phyloP scores from a whole-genome alignment of 1,284 basidiomycete genomes.

The Ceratobasidium sp. region DNA sequence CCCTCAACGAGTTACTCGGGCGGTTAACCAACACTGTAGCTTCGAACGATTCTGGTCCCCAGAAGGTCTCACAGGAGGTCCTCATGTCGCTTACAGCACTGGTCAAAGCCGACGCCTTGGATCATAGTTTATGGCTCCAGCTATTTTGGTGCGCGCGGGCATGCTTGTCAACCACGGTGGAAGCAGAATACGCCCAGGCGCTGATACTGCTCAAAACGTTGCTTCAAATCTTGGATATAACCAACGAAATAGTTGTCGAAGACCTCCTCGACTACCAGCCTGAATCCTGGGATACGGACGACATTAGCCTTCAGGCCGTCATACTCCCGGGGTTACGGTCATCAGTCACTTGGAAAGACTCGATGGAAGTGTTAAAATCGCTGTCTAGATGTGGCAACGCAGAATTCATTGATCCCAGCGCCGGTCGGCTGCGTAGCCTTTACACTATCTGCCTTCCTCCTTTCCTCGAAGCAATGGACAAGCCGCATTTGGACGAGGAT shows the following conservation, averaged over 20 bases:
- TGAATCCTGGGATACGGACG: conserved; percentile 70
- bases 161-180: conserved; percentile 82
- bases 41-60: conserved; percentile 58
- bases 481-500: conserved; percentile 64
- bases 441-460: conserved; percentile 88
- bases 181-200: conserved; percentile 78
- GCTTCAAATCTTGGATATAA: conserved; percentile 75
- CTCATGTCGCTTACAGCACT: conserved; percentile 78
- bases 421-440: conserved; percentile 79
- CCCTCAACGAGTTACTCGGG: conserved; percentile 82
- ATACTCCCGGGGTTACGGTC: conserved; percentile 84
- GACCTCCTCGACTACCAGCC: conserved; percentile 74
- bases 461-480: conserved; percentile 82
- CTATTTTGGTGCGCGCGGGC: conserved; percentile 89
- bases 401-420: conserved; percentile 74
- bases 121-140: conserved; percentile 73
- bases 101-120: conserved; percentile 63
- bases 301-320: conserved; percentile 72
- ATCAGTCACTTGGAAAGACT: conserved; percentile 68
- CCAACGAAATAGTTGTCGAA: conserved; percentile 67
- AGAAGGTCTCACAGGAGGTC: conserved; percentile 81
- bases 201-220: conserved; percentile 73
- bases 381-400: conserved; percentile 53
- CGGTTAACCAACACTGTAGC: conserved; percentile 82
- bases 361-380: conserved; percentile 74